These are phyloP conservation scores for Russula brevipes DNA, from an alignment of 768 basidiomycete species.

Conservation along the genomic window DNA sequence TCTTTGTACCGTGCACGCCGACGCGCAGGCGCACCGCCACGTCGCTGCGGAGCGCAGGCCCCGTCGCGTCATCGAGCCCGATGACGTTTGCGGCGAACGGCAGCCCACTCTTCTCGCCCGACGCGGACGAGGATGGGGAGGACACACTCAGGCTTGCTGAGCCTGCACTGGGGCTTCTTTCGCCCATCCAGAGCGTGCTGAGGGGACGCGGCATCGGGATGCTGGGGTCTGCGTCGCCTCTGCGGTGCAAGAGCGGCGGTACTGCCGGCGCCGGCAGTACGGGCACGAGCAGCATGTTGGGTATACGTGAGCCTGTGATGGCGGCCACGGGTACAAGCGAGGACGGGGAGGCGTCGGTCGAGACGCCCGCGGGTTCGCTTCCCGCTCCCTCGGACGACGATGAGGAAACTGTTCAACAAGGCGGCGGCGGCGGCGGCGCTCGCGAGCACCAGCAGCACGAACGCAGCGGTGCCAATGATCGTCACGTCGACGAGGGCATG, in stretches of 20 bases:
- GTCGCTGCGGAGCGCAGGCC: background rate
- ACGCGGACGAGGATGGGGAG: conserved; percentile 7
- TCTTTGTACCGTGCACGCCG: conserved; percentile 19
- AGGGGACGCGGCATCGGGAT: conserved; percentile 14
- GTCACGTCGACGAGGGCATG: background rate
- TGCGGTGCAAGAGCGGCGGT: conserved; percentile 2
- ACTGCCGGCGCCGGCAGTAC: background rate
- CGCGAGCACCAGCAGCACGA: conserved; percentile 30
- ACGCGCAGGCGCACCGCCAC: background rate
- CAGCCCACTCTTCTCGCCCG: conserved; percentile 31
- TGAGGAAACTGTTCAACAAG: conserved; percentile 14
- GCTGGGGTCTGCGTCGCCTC: conserved; percentile 10
- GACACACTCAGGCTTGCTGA: background rate
- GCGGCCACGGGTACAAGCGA: conserved; percentile 1
- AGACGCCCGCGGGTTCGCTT: conserved; percentile 41
- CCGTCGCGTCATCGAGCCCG: conserved; percentile 2
- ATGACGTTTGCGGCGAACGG: background rate
- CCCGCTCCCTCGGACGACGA: conserved; percentile 47
- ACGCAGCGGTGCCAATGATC: background rate
- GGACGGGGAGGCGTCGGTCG: conserved; percentile 32
- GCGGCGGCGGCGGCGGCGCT: background rate
- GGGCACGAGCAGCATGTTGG: background rate
- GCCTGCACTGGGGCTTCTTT: conserved; percentile 7
- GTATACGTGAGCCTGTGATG: background rate
- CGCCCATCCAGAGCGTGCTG: conserved; percentile 24